Evolutionary conservation across 495 filamentous ascomycete genomes (phyloP), one percentile per base, ranked within the genome.

Genomic region (Tetracladium setigerum): DNA sequence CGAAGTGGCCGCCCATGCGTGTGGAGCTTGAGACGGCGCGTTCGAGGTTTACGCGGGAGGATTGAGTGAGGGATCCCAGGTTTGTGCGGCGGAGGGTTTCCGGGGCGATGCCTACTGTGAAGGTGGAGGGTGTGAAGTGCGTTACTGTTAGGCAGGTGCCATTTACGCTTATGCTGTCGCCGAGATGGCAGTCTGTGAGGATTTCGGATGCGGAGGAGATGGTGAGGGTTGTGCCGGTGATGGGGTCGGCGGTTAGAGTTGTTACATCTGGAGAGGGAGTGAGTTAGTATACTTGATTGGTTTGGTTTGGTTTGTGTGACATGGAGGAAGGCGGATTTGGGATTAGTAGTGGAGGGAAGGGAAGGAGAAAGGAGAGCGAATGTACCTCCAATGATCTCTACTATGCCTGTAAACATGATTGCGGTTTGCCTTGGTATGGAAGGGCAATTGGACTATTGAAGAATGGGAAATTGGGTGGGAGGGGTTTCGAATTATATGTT

Each of bases 61-160:
- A 54, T 32, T 68, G 54, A 5, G 71, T 60, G 13, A 95, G 69
- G 16, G 71, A 72, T 42, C 89, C 89, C 11, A 99, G 85, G 67
- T 95, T 95, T 30, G 94, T 99, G 34, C 92, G 83, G 14, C 92
- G 90, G 19, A 99, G 84, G 8, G 94, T 97, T 67, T 99, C 92
- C 55, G 94, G 92, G 2, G 92, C 88, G 54, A 95, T 82, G 64
- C 92, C 91, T 53, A 97, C 89, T 50, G 84, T 94, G 83, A 99
- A 99, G 47, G 69, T 70, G 33, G 56, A 53, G 40, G 44, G 15
- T 34, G 53, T 52, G 52, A 94, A 88, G 52, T 76, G 70, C 15
- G 88, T 95, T 27, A 95, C 82, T 33, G 92, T 99, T n/a, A 99
- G 80, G 69, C 92, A 73, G 54, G 64, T 74, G 72, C 91, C 91